Base-by-base conservation (phyloP, 2,329 filamentous ascomycete genomes). In the Fusarium virguliforme region DNA sequence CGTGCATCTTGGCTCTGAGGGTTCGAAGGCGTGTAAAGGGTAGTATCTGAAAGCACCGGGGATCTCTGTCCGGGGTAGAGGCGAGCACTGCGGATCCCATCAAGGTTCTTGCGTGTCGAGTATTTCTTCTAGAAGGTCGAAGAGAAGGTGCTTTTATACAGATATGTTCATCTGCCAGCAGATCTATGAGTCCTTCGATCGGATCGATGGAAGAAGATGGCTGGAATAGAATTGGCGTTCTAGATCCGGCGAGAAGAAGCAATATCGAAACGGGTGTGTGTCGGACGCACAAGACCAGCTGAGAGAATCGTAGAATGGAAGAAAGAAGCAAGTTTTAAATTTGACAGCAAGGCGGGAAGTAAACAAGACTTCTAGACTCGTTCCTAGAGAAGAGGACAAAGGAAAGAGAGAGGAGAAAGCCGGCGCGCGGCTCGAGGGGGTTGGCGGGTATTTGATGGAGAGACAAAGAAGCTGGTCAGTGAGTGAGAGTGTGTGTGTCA, bases 1-100 rank as follows among this genome's bases (percentile, higher is more conserved):
- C 72, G 35, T 81, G 79, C 77, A 80, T 80, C 32, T 40, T 73
- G 54, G 64, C 55, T 43, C 62, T 74, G 32, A 62, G 58, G 38
- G 71, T 69, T 54, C 68, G 64, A 61, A 71, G 63, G 1, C 67
- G 71, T 35, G 38, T 60, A 9, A 72, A 60, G 8, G 71, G 62
- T n/a, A 62, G 60, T 43, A 30, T 5, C 28, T 63, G 18, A 54
- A 65, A 59, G 55, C 63, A 62, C 38, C 63, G 62, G 55, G 68
- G 64, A 43, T 76, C 74, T 58, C 72, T 71, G 50, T 75, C 63
- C 32, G 66, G 43, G 26, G 43, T 61, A 57, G 43, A 35, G 37
- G 60, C 30, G 37, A 60, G 41, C 13, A 38, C 32, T 32, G 64
- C 34, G 28, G 57, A 64, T 54, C 63, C 62, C 71, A 74, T 74